Base-by-base conservation (phyloP, 2,329 filamentous ascomycete species). In the Arthrobotrys sinensis region DNA sequence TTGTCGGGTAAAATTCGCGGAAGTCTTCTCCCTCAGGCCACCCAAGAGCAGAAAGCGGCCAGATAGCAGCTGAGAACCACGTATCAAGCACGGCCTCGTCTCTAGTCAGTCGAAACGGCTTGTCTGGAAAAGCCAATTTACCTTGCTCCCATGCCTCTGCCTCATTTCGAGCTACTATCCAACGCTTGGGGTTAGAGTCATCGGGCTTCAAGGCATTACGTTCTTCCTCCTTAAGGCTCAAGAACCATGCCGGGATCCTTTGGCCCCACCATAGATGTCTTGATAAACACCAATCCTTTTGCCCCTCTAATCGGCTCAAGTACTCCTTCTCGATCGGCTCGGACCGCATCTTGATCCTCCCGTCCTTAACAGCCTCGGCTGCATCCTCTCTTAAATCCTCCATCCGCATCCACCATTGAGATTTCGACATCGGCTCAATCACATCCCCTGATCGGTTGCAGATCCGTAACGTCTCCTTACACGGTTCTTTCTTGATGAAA, bases 221-320 rank as follows among this genome's bases (percentile, higher is more conserved):
- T 32, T 50, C 62, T 21, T 38, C 36, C 63, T 57, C 32, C 24
- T 53, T 16, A 50, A 28, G 62, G 50, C 24, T 50, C n/a, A 79
- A 45, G 38, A 80, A 46, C 80, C 38, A 82, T 12, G 80, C 81
- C n/a, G 81, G 81, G 36, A 82, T 81, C 11, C 69, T 62, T 57
- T 82, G 80, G 3, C 81, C 81, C 81, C 80, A 82, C 81, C 81
- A 82, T 11, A 80, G 80, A 66, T 82, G 80, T 14, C 80, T 70
- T 38, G 80, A 80, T 57, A 82, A 32, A 70, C 80, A 82, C 81
- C 81, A 82, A 40, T 82, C 81, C 32, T 81, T 76, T 16, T 79
- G 80, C 7, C 76, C 68, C n/a, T 73, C 70, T 14, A 82, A 57
- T 70, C 79, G 80, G 24, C 40, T 71, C 16, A 79, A 45, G 70